phyloP scores from a whole-genome alignment of 2,329 filamentous ascomycete genomes.

The Botryotinia narcissicola region DNA sequence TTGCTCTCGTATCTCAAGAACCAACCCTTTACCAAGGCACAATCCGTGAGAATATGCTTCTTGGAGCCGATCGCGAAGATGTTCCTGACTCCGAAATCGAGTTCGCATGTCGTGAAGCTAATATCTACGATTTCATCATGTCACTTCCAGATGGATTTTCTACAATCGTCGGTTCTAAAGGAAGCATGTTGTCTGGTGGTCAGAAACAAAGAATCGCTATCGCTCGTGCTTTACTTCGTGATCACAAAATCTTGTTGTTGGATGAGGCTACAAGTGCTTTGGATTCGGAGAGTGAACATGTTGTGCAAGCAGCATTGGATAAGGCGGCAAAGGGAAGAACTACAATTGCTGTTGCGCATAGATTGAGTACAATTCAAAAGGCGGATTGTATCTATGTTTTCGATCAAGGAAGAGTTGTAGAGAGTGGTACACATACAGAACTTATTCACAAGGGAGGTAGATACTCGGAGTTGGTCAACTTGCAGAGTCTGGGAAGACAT shows the following conservation, averaged over 20 bases:
- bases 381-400: slow-evolving; percentile 97
- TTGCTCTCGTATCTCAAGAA: slow-evolving; percentile 90
- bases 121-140: slow-evolving; percentile 89
- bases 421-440: slow-evolving; percentile 76
- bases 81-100: slow-evolving; percentile 71
- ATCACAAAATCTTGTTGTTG: slow-evolving; percentile 81
- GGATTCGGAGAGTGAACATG: slow-evolving; percentile 73
- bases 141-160: slow-evolving; percentile 82
- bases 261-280: slow-evolving; percentile 80
- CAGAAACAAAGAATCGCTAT: slow-evolving; percentile 94
- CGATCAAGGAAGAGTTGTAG: slow-evolving; percentile 81
- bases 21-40: slow-evolving; percentile 93
- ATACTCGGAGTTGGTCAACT: slow-evolving; percentile 75
- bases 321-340: slow-evolving; percentile 79
- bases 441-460: slow-evolving; percentile 67
- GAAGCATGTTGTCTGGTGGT: slow-evolving; percentile 79
- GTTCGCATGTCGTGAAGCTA: slow-evolving; percentile 81
- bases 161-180: slow-evolving; percentile 84
- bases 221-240: slow-evolving; percentile 83
- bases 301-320: slow-evolving; percentile 78
- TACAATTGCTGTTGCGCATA: slow-evolving; percentile 91
- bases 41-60: slow-evolving; percentile 83
- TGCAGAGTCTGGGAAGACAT: slow-evolving; percentile 68
- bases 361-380: slow-evolving; percentile 89
- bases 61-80: slow-evolving; percentile 66